Evolutionary conservation across 2,329 filamentous ascomycete species (phyloP).

Genomic region (Sporothrix phasma): DNA sequence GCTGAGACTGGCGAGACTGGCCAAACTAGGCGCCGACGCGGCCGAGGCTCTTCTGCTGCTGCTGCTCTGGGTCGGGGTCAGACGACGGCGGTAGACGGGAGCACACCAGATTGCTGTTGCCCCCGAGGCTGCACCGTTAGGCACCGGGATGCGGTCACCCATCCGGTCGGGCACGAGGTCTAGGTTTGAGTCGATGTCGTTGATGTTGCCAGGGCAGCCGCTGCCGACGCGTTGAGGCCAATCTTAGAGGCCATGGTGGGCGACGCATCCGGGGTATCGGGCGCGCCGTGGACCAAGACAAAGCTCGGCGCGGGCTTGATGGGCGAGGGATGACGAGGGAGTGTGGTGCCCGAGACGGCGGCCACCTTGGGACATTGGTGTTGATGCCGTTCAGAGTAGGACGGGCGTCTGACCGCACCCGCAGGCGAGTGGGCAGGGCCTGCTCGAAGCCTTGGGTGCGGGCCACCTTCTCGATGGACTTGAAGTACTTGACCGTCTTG

Average conservation of each 20-base stretch:
- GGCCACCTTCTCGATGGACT: constrained; percentile 48
- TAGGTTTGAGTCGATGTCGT: constrained; percentile 29
- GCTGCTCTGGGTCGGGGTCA: constrained; percentile 42
- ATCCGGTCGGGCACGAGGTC: constrained; percentile 54
- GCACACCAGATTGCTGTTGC: constrained; percentile 10
- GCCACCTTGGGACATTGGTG: constrained; percentile 12
- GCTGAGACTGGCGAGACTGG: neutral
- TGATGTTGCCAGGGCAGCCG: neutral
- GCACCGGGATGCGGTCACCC: constrained; percentile 45
- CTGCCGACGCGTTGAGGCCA: neutral
- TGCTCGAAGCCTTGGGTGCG: constrained; percentile 36
- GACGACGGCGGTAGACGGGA: constrained; percentile 24
- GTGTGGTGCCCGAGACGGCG: constrained; percentile 21
- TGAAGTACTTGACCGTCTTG: constrained; percentile 57
- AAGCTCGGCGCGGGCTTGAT: constrained; percentile 13
- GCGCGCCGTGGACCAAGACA: constrained; percentile 31
- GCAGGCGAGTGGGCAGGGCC: constrained; percentile 41
- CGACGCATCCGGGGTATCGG: constrained; percentile 24
- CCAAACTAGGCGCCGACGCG: constrained; percentile 16
- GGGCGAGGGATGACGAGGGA: constrained; percentile 13
- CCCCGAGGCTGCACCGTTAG: constrained; percentile 21
- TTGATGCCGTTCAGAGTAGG: constrained; percentile 27
- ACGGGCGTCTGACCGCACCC: constrained; percentile 34
- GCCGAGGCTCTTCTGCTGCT: constrained; percentile 21
- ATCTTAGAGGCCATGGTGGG: constrained; percentile 40